Base-by-base conservation (phyloP, 164 flowering plant genomes). In the Nelumbo lutea region DNA sequence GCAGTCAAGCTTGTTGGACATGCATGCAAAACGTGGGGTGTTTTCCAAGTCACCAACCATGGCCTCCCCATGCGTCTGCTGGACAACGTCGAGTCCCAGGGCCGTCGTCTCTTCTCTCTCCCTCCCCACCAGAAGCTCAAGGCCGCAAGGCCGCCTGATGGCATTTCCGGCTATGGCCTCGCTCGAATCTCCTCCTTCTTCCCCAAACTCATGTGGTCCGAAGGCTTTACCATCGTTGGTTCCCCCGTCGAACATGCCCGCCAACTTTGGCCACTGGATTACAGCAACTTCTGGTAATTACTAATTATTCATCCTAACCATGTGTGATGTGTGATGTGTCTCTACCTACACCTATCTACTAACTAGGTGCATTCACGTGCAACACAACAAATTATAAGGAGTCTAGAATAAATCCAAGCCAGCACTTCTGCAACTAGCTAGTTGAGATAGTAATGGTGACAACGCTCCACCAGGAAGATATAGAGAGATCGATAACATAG, bases 21-120 rank as follows among this genome's bases (percentile, higher is more conserved):
- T 72, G 98, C 97, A 77, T 90, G 96, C 80, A 80, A 79, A 67
- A 79, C 81, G 6, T 92, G 96, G 96, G 97, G 98, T 8, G 90
- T 70, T 0, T 91, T 94, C 75, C 98, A 91, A 70, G 73, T 90
- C 56, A 73, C 65, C 0, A 87, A 88, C 77, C 98, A 94, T 70
- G 89, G 90, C 2, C 41, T 91, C 15, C 73, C 90, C 9, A 45
- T 52, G 52, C 11, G 46, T 2, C 78, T 91, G 42, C 78, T 94
- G 2, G 74, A 78, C 1, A 59, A 67, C 60, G 66, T 90, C n/a
- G 91, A 89, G 79, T 2, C 64, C 6, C 63, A 75, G 1, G 78
- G 75, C 0, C 67, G 67, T 13, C 71, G 75, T 6, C 85, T 94
- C 6, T 94, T 94, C 81, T 73, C 83, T 1, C 84, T 94, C 1